Conservation (phyloP, 176 grass and related monocot genomes). For the Bonia amplexicaulis region DNA sequence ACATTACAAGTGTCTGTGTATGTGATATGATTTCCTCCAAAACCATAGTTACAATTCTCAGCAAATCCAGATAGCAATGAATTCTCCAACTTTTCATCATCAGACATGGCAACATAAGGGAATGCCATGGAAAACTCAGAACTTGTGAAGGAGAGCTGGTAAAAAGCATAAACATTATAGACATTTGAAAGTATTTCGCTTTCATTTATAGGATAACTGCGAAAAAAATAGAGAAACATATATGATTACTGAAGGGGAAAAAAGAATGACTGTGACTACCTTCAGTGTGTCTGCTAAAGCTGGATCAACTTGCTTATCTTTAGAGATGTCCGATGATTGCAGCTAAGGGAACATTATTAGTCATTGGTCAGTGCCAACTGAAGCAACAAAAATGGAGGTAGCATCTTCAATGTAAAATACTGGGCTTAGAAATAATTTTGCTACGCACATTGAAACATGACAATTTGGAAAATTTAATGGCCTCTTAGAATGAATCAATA, state of each 20-base stretch:
- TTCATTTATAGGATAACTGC: neutral
- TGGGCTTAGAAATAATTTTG: neutral
- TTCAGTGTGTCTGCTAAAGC: constrained; percentile 67
- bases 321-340: constrained; percentile 81
- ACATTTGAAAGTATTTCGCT: neutral
- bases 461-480: neutral
- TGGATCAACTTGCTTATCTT: constrained; percentile 54
- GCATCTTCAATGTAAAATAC: neutral
- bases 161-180: constrained; percentile 20
- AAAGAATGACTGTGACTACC: constrained; percentile 32
- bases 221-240: neutral
- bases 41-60: constrained; percentile 62
- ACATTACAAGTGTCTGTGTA: constrained; percentile 48
- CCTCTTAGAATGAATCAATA: neutral
- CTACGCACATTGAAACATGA: neutral
- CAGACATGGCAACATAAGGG: constrained; percentile 62
- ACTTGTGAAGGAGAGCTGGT: constrained; percentile 51
- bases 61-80: constrained; percentile 66
- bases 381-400: neutral
- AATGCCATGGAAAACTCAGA: constrained; percentile 93
- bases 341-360: constrained; percentile 51
- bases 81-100: constrained; percentile 65
- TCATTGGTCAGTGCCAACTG: neutral
- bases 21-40: constrained; percentile 43
- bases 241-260: neutral